Percentiles rank a stretch among this genome's conserved stretches.
phyloP scores from a whole-genome alignment of 129 eudicot species.

The Chrysanthemum makinoi region DNA sequence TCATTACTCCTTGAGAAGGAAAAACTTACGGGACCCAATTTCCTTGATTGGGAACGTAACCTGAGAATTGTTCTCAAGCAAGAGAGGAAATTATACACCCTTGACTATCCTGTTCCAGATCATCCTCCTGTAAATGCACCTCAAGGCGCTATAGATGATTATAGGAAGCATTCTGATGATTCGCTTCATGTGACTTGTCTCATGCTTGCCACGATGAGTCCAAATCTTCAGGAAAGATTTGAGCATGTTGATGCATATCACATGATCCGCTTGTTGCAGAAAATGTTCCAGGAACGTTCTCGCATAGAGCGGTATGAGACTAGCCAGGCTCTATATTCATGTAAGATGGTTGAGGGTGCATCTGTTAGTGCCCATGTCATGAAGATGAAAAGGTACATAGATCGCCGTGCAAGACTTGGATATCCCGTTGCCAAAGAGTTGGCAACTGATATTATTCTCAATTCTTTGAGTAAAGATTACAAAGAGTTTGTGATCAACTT shows the following conservation, averaged over 20 bases:
- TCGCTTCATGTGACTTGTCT: background rate
- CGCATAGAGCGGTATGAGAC: background rate
- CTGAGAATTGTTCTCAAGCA: background rate
- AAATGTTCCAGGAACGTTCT: background rate
- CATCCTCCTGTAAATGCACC: background rate
- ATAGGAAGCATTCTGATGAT: background rate
- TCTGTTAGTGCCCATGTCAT: background rate
- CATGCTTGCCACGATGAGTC: background rate
- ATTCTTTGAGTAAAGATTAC: background rate
- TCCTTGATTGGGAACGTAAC: background rate
- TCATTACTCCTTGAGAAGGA: background rate
- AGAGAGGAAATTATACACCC: background rate
- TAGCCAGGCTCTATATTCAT: background rate
- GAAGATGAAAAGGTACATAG: too few relatives aligned
- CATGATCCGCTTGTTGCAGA: background rate
- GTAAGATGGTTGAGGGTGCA: background rate
- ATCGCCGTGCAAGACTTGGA: background rate
- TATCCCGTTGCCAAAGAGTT: background rate
- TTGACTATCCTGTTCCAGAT: background rate
- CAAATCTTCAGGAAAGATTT: background rate
- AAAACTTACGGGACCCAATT: background rate
- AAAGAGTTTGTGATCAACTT: background rate
- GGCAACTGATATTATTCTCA: background rate
- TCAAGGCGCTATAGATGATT: background rate
- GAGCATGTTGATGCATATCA: background rate